Evolutionary conservation across 805 yeast species (phyloP).

Genomic region (Candida vaughaniae): DNA sequence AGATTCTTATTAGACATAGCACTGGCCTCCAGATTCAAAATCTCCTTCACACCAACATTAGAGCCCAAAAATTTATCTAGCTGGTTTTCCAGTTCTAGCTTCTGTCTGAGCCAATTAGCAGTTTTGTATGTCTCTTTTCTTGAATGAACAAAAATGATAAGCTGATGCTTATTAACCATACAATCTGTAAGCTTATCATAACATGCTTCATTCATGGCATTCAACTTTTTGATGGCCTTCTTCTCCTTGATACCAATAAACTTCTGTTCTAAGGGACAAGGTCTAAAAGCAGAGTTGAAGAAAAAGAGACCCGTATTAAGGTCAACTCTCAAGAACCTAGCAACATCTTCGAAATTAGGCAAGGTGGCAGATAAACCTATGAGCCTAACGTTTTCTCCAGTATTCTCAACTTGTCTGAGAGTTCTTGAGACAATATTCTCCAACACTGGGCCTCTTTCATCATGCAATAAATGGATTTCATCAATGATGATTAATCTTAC

Average conservation of each 20-base stretch:
- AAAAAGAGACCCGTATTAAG: slow-evolving; percentile 60
- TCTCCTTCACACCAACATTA: slow-evolving; percentile 54
- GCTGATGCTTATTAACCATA: slow-evolving; percentile 63
- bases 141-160: slow-evolving; percentile 90
- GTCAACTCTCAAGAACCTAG: slow-evolving; percentile 71
- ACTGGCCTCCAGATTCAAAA: slow-evolving; percentile 63
- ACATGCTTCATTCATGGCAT: slow-evolving; percentile 89
- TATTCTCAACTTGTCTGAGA: slow-evolving; percentile 43
- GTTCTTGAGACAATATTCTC: slow-evolving; percentile 85
- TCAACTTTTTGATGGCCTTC: slow-evolving; percentile 70
- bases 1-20: slow-evolving; percentile 52
- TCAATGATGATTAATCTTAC: slow-evolving; percentile 80
- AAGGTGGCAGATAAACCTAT: slow-evolving; percentile 91
- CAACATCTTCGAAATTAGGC: slow-evolving; percentile 87
- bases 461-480: slow-evolving; percentile 91
- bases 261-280: slow-evolving; percentile 89
- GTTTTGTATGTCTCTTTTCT: slow-evolving; percentile 87
- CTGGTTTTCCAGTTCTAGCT: slow-evolving; percentile 54
- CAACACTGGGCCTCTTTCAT: slow-evolving; percentile 91
- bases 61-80: slow-evolving; percentile 42
- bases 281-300: slow-evolving; percentile 82
- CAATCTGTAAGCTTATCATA: slow-evolving; percentile 69
- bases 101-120: slow-evolving; percentile 69
- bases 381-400: slow-evolving; percentile 57
- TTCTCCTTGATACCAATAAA: slow-evolving; percentile 86